A percentile compares a stretch with the other conserved stretches of the same genome.
These are phyloP conservation scores for Venturia effusa DNA, from an alignment of 2,329 filamentous ascomycete genomes.

Conservation along the genomic window DNA sequence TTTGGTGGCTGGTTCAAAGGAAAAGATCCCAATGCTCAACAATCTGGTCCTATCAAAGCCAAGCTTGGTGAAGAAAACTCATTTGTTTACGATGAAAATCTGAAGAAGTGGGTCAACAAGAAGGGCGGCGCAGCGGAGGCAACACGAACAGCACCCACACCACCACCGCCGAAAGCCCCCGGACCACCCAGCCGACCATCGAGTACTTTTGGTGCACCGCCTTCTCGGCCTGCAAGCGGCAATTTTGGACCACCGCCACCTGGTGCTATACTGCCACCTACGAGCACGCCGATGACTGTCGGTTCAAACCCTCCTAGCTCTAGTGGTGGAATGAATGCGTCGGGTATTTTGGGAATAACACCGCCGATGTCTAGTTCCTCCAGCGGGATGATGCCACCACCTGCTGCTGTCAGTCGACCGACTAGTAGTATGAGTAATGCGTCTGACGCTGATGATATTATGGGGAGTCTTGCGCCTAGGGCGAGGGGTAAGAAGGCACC, in stretches of 20 bases:
- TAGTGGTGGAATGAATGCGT: constrained; percentile 14
- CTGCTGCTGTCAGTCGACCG: constrained; percentile 50
- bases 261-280: not conserved
- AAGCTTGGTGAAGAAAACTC: constrained; percentile 90
- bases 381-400: constrained; percentile 24
- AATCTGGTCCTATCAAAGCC: constrained; percentile 61
- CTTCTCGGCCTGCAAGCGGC: not conserved
- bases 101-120: constrained; percentile 98
- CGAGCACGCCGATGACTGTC: constrained; percentile 15
- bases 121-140: constrained; percentile 61
- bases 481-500: constrained; percentile 53
- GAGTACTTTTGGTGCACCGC: constrained; percentile 25
- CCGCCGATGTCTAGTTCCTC: not conserved
- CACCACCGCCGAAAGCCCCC: constrained; percentile 63
- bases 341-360: constrained; percentile 15
- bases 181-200: constrained; percentile 38
- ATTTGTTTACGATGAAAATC: constrained; percentile 90
- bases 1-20: constrained; percentile 70
- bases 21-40: constrained; percentile 49
- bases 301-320: constrained; percentile 9
- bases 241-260: constrained; percentile 11
- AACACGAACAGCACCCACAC: constrained; percentile 46
- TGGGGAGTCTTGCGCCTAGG: constrained; percentile 62
- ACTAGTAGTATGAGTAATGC: constrained; percentile 77
- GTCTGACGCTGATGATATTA: constrained; percentile 87